Evolutionary conservation across 352 stramenopile species (phyloP).

Genomic region (Pythium oligandrum): DNA sequence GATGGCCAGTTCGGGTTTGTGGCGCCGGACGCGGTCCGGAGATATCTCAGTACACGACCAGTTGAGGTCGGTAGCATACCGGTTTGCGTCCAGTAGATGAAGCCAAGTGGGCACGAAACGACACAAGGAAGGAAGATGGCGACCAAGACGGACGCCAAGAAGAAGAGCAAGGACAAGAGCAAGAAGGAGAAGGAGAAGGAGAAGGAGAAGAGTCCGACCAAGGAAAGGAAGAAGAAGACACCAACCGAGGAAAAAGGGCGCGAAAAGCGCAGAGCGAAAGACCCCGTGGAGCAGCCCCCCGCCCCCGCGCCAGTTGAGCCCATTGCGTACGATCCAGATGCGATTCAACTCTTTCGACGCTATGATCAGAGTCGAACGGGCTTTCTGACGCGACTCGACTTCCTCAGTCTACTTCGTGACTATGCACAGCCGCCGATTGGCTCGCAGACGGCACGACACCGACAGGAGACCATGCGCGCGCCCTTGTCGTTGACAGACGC

Average conservation of each 20-base stretch:
- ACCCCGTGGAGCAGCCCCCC: neutral
- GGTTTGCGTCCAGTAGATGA: no score
- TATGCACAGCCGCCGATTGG: slow-evolving; percentile 32
- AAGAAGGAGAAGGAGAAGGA: slow-evolving; percentile 24
- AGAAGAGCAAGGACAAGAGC: slow-evolving; percentile 21
- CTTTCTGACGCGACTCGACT: slow-evolving; percentile 52
- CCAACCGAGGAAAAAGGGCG: neutral
- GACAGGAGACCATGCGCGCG: slow-evolving; percentile 15
- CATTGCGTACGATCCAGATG: slow-evolving; percentile 43
- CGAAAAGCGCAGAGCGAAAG: neutral
- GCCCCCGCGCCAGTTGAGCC: neutral
- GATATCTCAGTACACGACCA: no score
- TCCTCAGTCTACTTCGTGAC: slow-evolving; percentile 66
- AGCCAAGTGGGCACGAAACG: no score
- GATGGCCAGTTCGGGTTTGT: no score
- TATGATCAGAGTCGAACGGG: slow-evolving; percentile 62
- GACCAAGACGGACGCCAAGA: slow-evolving; percentile 10
- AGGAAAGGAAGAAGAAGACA: slow-evolving; percentile 21
- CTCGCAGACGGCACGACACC: slow-evolving; percentile 6
- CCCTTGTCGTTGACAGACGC: slow-evolving; percentile 63
- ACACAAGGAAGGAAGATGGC: neutral
- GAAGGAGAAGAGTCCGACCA: slow-evolving; percentile 20
- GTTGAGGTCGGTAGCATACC: no score
- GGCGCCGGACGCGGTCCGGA: no score
- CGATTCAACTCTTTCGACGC: slow-evolving; percentile 74